Evolutionary conservation across 2,329 filamentous ascomycete species (phyloP).

Genomic region (Xylaria polymorpha): DNA sequence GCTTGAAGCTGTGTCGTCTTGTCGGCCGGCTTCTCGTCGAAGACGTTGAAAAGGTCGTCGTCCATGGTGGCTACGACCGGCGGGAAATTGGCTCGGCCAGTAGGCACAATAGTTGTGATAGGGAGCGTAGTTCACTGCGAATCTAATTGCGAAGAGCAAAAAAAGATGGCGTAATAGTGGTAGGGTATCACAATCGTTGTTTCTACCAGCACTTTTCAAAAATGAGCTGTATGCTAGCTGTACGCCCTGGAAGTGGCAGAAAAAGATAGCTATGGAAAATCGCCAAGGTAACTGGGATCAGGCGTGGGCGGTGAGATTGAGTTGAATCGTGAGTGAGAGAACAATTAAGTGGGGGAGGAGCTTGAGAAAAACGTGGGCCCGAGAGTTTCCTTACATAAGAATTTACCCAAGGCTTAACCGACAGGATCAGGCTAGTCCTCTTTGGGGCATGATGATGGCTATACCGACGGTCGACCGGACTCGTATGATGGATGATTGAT

Average conservation of each 20-base stretch:
- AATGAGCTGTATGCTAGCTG: constrained; percentile 6
- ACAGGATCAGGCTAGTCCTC: constrained; percentile 1
- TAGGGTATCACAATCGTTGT: constrained; percentile 1
- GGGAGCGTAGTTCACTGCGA: background rate
- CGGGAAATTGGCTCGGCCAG: background rate
- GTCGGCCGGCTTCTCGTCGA: constrained; percentile 71
- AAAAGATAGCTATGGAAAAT: constrained; percentile 39
- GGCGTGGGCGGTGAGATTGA: constrained; percentile 43
- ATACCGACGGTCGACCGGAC: constrained; percentile 4
- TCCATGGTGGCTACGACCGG: constrained; percentile 56
- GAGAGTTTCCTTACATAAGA: background rate
- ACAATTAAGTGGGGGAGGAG: background rate
- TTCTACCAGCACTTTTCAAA: constrained; percentile 1
- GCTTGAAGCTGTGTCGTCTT: constrained; percentile 57
- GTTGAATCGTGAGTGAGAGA: background rate
- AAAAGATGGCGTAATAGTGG: background rate
- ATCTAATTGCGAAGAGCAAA: background rate
- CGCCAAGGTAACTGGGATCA: constrained; percentile 18
- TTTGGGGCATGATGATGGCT: background rate
- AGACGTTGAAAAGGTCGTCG: constrained; percentile 87
- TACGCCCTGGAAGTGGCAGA: constrained; percentile 41
- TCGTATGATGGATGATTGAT: constrained; percentile 40
- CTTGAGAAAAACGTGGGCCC: background rate
- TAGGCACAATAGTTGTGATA: background rate
- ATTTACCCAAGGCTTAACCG: constrained; percentile 40